phyloP scores from a whole-genome alignment of 345 rosid genomes.

The Rhodomyrtus tomentosa region DNA sequence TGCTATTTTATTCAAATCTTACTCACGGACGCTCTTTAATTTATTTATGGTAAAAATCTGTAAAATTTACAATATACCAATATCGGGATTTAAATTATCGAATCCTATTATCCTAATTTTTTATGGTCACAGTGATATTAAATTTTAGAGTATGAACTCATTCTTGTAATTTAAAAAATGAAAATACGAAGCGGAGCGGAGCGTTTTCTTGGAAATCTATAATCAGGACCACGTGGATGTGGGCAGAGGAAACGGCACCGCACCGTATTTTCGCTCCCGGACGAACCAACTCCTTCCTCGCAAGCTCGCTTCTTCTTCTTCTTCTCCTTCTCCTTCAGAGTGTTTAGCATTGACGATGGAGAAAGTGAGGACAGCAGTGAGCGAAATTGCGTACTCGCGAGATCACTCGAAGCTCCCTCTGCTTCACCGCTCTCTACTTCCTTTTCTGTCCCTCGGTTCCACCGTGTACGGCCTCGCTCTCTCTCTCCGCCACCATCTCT shows the following conservation, averaged over 20 bases:
- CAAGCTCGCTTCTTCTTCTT: background rate
- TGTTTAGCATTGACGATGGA: conserved; percentile 13
- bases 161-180: background rate
- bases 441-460: conserved; percentile 43
- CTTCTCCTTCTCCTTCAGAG: background rate
- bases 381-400: conserved; percentile 52
- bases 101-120: background rate
- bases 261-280: background rate
- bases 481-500: conserved; percentile 41
- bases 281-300: background rate
- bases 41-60: background rate
- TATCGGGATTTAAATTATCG: background rate
- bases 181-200: background rate
- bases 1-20: background rate
- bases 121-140: background rate
- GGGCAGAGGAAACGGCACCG: background rate
- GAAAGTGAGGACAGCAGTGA: conserved; percentile 37
- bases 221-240: background rate
- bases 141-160: background rate
- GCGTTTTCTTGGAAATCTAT: background rate
- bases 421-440: conserved; percentile 41
- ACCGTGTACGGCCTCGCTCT: conserved; percentile 41
- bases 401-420: conserved; percentile 24
- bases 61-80: background rate
- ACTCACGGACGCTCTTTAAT: background rate